These are phyloP conservation scores for Ulota crispa DNA, from an alignment of 225 moss, liverwort and hornwort genomes.

Conservation along the genomic window DNA sequence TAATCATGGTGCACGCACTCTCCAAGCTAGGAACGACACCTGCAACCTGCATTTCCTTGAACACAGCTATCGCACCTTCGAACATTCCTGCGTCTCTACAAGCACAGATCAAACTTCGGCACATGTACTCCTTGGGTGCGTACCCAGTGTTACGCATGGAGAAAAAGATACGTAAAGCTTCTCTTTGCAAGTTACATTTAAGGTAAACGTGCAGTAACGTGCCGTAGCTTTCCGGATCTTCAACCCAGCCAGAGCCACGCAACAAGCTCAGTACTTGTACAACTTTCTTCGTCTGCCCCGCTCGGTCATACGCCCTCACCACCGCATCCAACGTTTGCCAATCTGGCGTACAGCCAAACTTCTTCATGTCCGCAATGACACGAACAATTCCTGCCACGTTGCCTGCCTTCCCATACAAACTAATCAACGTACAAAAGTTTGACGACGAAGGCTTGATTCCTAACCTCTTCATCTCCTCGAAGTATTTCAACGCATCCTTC, in stretches of 20 bases:
- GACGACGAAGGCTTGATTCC: slow-evolving; percentile 55
- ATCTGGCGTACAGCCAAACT: slow-evolving; percentile 64
- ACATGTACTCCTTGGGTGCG: slow-evolving; percentile 78
- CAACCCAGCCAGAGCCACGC: slow-evolving; percentile 73
- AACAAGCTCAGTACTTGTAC: slow-evolving; percentile 49
- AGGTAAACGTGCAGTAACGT: slow-evolving; percentile 78
- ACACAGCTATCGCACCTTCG: slow-evolving; percentile 64
- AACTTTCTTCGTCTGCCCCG: slow-evolving; percentile 76
- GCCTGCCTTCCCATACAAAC: slow-evolving; percentile 76
- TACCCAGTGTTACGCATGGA: slow-evolving; percentile 60
- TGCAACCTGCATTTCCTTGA: slow-evolving; percentile 67
- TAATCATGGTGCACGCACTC: slow-evolving; percentile 86
- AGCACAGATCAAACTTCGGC: slow-evolving; percentile 76
- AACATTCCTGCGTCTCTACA: slow-evolving; percentile 76
- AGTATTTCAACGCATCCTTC: slow-evolving; percentile 67
- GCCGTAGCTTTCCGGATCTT: slow-evolving; percentile 59
- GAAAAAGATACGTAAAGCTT: slow-evolving; percentile 67
- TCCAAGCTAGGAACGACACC: slow-evolving; percentile 79
- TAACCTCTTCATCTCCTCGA: slow-evolving; percentile 68
- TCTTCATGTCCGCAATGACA: slow-evolving; percentile 77
- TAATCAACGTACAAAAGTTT: slow-evolving; percentile 78
- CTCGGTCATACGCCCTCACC: slow-evolving; percentile 79
- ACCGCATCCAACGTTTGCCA: slow-evolving; percentile 77
- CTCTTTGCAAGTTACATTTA: slow-evolving; percentile 68
- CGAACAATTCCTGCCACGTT: slow-evolving; percentile 76